Base-by-base conservation (phyloP, 805 yeast species). In the Candida maris region DNA sequence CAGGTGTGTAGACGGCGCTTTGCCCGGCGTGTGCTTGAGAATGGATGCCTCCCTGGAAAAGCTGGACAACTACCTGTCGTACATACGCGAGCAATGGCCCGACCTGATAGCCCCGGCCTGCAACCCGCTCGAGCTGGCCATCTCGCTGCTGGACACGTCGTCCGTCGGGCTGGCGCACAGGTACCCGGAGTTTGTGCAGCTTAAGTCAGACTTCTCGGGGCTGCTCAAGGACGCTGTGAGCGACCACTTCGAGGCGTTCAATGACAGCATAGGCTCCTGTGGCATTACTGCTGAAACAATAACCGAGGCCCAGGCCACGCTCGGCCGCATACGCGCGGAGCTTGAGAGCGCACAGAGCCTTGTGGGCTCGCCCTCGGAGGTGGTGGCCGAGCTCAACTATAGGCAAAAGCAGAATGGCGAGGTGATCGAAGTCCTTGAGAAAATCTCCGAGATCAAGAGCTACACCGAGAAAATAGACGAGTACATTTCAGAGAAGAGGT, bases 161-260 rank as follows among this genome's bases (percentile, higher is more conserved):
- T 84, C 95, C 1, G 93, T 88, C n/a, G 97, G 97, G 0, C 63
- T 85, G 50, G 95, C 95, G 1, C 81, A 80, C 50, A 75, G 81
- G 41, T 69, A 70, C 39, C 70, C 70, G 2, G 88, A 85, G 42
- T 91, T 91, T 48, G 65, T 70, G 28, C 71, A 72, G 32, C 59
- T 87, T 30, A 77, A 81, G 42, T 64, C 65, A 17, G 65, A 73
- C 35, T 72, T 89, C 9, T 74, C 79, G 12, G 55, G 55, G 13
- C 73, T 79, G 18, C 65, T 91, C 35, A 74, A 81, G 41, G 62
- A 61, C 17, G 85, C 89, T 2, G 96, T 89, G 19, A 82, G 81
- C 46, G 84, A 80, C 36, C 84, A 87, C 54, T 81, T 80, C 56
- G 89, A 85, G 55, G 80, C 86, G 1, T 88, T 91, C 62, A 88